Percentiles rank a stretch among this genome's conserved stretches.
Evolutionary conservation across 495 filamentous ascomycete species (phyloP).

Genomic region (Neurospora sp.): DNA sequence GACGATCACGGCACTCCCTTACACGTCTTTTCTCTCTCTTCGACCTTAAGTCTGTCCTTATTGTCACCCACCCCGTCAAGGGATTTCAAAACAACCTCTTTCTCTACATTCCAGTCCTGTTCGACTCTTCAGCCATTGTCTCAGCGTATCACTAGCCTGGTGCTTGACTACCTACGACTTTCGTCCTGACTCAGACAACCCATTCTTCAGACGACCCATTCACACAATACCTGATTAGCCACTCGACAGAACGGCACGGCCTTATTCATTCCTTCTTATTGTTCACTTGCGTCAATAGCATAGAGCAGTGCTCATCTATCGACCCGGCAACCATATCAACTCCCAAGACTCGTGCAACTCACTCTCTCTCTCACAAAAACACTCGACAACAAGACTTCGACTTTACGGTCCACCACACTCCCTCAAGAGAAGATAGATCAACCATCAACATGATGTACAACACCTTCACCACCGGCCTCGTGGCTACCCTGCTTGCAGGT

Average conservation of each 20-base stretch:
- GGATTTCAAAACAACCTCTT: background rate
- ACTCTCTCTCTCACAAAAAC: background rate
- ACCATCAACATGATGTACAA: conserved; percentile 26
- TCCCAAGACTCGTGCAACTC: background rate
- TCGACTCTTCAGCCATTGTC: background rate
- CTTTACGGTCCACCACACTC: background rate
- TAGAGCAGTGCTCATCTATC: background rate
- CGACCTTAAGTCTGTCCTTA: background rate
- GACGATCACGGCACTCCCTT: background rate
- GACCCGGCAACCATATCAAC: background rate
- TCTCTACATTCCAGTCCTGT: background rate
- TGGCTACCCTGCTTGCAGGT: conserved; percentile 20
- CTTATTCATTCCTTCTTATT: background rate
- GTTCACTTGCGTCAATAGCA: background rate
- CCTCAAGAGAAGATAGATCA: background rate
- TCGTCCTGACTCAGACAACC: background rate
- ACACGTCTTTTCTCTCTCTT: background rate
- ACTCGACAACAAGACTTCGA: background rate
- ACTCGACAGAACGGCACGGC: background rate
- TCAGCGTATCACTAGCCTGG: background rate
- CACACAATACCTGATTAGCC: background rate
- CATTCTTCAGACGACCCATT: background rate
- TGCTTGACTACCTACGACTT: background rate
- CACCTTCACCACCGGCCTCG: conserved; percentile 15
- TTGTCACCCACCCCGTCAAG: background rate